A percentile compares a stretch with the other conserved stretches of the same genome.
These are phyloP conservation scores for Kodamaea ohmeri DNA, from an alignment of 1,139 yeast species.

Conservation along the genomic window DNA sequence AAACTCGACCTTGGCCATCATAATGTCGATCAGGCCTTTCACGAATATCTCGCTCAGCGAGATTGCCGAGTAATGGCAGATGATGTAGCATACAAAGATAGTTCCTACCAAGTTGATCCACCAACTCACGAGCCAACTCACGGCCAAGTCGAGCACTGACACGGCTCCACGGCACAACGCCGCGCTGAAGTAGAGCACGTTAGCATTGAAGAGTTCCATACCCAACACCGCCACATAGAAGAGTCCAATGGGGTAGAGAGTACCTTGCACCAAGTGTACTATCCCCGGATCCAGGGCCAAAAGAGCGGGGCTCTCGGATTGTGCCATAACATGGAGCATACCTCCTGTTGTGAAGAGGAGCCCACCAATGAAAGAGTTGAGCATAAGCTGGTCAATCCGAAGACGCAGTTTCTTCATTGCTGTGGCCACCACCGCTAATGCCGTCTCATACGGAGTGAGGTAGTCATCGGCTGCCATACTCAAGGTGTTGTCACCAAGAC, in stretches of 20 bases:
- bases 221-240: slow-evolving; percentile 74
- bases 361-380: slow-evolving; percentile 72
- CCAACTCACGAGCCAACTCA: slow-evolving; percentile 73
- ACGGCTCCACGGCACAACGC: slow-evolving; percentile 70
- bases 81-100: slow-evolving; percentile 61
- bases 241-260: slow-evolving; percentile 63
- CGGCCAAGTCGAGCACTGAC: slow-evolving; percentile 53
- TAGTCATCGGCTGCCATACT: slow-evolving; percentile 25
- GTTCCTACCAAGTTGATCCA: slow-evolving; percentile 61
- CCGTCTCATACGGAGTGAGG: slow-evolving; percentile 74
- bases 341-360: slow-evolving; percentile 70
- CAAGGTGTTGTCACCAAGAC: not conserved
- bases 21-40: slow-evolving; percentile 46
- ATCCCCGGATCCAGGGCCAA: slow-evolving; percentile 50
- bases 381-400: slow-evolving; percentile 50
- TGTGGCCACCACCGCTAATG: slow-evolving; percentile 78
- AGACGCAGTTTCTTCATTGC: slow-evolving; percentile 77
- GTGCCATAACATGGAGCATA: slow-evolving; percentile 58
- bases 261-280: slow-evolving; percentile 51
- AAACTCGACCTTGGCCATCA: slow-evolving; percentile 44
- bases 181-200: slow-evolving; percentile 64
- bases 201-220: slow-evolving; percentile 70
- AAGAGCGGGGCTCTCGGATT: slow-evolving; percentile 48
- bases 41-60: slow-evolving; percentile 38
- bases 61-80: slow-evolving; percentile 55